Evolutionary conservation across 352 stramenopile species (phyloP).

Genomic region (Peronosclerospora sorghi): DNA sequence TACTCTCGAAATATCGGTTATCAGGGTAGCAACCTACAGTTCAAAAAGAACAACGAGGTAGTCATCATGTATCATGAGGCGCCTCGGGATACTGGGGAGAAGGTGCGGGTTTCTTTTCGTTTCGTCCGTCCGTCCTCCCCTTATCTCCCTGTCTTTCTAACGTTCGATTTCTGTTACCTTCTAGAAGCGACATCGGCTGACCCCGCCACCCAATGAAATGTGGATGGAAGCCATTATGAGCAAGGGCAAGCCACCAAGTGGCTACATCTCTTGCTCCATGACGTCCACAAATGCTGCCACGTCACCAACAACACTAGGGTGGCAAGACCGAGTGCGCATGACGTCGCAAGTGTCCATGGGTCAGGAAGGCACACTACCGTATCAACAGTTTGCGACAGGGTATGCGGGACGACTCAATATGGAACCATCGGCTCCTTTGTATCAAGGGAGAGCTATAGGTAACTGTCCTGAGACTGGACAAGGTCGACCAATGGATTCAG

Average conservation of each 20-base stretch:
- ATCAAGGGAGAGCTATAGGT: slow-evolving; percentile 3
- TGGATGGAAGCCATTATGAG: slow-evolving; percentile 71
- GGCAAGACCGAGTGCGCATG: no score
- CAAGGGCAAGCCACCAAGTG: slow-evolving; percentile 32
- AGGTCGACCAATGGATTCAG: slow-evolving; percentile 2
- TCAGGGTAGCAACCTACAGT: no score
- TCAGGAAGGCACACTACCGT: no score
- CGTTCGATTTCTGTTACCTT: not conserved
- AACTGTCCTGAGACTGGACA: not conserved
- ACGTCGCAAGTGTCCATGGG: not conserved
- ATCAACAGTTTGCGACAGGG: slow-evolving; percentile 6
- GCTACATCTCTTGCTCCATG: slow-evolving; percentile 4
- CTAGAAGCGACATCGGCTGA: slow-evolving; percentile 21
- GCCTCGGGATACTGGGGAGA: slow-evolving; percentile 13
- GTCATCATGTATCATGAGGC: slow-evolving; percentile 23
- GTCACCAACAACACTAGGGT: not conserved
- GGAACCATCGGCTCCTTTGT: no score
- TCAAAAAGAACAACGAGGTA: no score
- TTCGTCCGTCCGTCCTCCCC: not conserved
- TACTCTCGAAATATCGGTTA: no score
- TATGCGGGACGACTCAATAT: no score
- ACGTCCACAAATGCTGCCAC: not conserved
- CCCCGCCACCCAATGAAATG: slow-evolving; percentile 48
- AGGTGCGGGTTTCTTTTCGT: slow-evolving; percentile 8
- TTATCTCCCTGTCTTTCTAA: slow-evolving; percentile 1